A percentile compares a stretch with the other conserved stretches of the same genome.
phyloP scores from a whole-genome alignment of 768 basidiomycete species.

The Russula olivacea region DNA sequence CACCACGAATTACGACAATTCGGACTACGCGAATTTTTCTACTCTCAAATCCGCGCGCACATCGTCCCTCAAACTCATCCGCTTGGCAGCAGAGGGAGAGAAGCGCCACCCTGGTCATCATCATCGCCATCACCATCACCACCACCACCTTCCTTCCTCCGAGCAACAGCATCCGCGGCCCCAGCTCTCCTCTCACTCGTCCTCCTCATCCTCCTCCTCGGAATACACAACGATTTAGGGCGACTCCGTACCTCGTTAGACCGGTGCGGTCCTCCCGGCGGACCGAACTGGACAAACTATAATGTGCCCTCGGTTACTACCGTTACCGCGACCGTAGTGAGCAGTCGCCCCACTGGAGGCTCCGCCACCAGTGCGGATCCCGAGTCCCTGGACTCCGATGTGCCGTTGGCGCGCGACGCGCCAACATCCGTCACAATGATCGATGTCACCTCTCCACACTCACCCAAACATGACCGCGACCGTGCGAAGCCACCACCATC shows the following conservation, averaged over 20 bases:
- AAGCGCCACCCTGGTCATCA: conserved; percentile 2
- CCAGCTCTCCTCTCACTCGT: conserved; percentile 32
- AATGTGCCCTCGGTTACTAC: conserved; percentile 28
- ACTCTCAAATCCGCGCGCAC: conserved; percentile 42
- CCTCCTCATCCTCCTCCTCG: conserved; percentile 28
- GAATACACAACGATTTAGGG: conserved; percentile 30
- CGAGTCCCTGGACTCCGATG: not conserved
- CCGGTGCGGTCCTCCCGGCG: conserved; percentile 25
- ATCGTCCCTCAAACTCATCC: conserved; percentile 5
- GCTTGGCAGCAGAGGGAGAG: not conserved
- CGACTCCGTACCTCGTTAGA: conserved; percentile 30
- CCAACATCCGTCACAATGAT: conserved; percentile 20
- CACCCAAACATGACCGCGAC: conserved; percentile 25
- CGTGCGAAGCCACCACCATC: conserved; percentile 19
- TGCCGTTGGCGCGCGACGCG: not conserved
- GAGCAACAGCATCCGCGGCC: conserved; percentile 22
- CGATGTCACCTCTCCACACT: conserved; percentile 12
- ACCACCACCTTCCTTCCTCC: not conserved
- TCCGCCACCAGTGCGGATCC: not conserved
- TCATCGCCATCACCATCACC: too few species aligned
- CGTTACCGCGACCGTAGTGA: conserved; percentile 37
- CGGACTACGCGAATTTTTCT: conserved; percentile 50
- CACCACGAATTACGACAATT: conserved; percentile 50
- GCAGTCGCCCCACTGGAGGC: not conserved
- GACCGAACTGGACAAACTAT: conserved; percentile 12